These are phyloP conservation scores for Rhizophagus prolifer DNA, from an alignment of 192 early-diverging fungal species.

Conservation along the genomic window DNA sequence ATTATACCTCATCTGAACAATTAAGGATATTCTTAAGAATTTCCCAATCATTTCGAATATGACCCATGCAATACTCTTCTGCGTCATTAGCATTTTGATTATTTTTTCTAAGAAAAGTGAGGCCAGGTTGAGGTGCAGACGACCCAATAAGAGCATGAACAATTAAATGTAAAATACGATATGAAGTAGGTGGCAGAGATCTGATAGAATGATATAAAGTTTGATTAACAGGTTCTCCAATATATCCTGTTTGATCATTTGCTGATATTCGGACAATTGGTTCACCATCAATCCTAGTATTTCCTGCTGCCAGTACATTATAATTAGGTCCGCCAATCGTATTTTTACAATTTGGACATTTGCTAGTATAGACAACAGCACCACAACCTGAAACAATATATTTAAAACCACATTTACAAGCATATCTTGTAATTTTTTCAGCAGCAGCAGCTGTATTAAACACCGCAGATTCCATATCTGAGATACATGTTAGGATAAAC, in stretches of 20 bases:
- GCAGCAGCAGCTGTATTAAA: not conserved
- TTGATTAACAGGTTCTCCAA: not conserved
- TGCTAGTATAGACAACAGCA: not conserved
- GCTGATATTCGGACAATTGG: no score
- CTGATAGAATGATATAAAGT: not conserved
- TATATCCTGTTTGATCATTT: slow-evolving; percentile 19
- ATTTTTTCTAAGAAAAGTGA: not conserved
- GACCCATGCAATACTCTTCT: no score
- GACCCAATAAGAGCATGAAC: no score
- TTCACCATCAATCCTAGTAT: no score
- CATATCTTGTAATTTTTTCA: not conserved
- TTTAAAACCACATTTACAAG: slow-evolving; percentile 20
- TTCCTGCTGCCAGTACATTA: not conserved
- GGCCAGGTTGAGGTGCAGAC: not conserved
- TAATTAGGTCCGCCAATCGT: not conserved
- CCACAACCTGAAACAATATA: no score
- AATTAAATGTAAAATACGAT: slow-evolving; percentile 26
- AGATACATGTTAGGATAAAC: slow-evolving; percentile 16
- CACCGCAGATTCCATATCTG: not conserved
- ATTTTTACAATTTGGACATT: not conserved
- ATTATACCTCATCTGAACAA: not conserved
- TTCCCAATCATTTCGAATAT: slow-evolving; percentile 30
- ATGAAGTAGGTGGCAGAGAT: no score
- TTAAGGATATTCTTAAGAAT: slow-evolving; percentile 20
- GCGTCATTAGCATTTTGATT: not conserved